Base-by-base conservation (phyloP, 768 basidiomycete genomes). In the Lactarius tabidus region DNA sequence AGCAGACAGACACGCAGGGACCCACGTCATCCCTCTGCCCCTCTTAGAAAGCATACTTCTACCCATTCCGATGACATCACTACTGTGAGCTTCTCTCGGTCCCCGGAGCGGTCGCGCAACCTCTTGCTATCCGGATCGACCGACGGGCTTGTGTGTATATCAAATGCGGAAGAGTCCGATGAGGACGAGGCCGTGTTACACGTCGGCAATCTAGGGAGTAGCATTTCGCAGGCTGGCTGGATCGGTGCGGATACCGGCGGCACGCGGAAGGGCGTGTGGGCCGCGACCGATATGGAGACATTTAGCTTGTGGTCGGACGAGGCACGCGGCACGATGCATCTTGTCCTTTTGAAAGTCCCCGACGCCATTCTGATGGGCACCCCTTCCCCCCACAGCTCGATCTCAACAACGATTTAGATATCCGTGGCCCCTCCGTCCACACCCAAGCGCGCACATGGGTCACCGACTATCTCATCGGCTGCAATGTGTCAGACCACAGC, bases 11-110 rank as follows among this genome's bases (percentile, higher is more conserved):
- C 33, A 64, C 59, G n/a, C 71, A 94, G 93, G 92, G 95, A 98
- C 74, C 88, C 89, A 23, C 85, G 95, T n/a, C 84, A 86, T 60
- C 85, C 93, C 12, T 80, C 79, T 2, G 80, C 82, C 1, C 89
- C 89, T 5, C 72, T 93, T 1, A 85, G 91, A 36, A 80, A 78
- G n/a, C 94, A 97, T 75, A 78, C 84, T 4, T 91, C 90, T 3
- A 93, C 93, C 0, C 95, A 98, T 72, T 95, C 94, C 3, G 95
- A 98, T 75, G 95, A 98, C 72, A 85, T 98, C 63, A 96, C 95
- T 0, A 80, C 84, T 6, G 75, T 96, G 0, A 82, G 83, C 60
- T 91, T 76, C 78, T 70, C 57, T 66, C 57, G 52, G 20, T 65
- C 67, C 39, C 41, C 67, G 14, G 12, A 57, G n/a, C 36, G 60